Conservation (phyloP, 75 land plant genomes). For the Larix kaempferi region DNA sequence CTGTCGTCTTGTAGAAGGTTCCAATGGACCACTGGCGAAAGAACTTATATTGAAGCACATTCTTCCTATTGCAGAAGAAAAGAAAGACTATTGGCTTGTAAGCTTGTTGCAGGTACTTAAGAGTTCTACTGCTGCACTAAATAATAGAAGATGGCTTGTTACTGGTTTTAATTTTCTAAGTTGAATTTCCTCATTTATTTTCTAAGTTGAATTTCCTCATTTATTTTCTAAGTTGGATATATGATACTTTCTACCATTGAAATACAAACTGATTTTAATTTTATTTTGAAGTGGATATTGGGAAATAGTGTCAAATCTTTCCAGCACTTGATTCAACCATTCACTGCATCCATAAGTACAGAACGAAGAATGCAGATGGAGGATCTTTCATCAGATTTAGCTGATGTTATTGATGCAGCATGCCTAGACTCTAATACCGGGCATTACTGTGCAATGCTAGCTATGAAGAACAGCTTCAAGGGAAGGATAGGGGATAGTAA, state of each 20-base stretch:
- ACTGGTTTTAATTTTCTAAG: constrained; percentile 1
- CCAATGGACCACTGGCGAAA: constrained; percentile 60
- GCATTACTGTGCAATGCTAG: constrained; percentile 59
- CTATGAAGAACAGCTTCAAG: constrained; percentile 58
- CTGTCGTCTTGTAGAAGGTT: constrained; percentile 83
- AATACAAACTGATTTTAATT: constrained; percentile 1
- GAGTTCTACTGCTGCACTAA: neutral
- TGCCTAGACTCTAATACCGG: constrained; percentile 69
- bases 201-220: constrained; percentile 3
- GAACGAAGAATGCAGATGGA: constrained; percentile 6
- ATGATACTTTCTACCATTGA: constrained; percentile 5
- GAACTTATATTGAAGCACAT: constrained; percentile 58
- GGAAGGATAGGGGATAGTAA: constrained; percentile 46
- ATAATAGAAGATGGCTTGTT: neutral
- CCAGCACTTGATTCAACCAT: constrained; percentile 35
- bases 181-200: constrained; percentile 11
- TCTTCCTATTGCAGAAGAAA: constrained; percentile 61
- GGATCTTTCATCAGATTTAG: neutral
- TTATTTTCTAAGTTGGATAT: neutral
- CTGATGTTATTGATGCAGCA: constrained; percentile 7
- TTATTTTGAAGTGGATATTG: constrained; percentile 69
- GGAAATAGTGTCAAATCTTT: constrained; percentile 64
- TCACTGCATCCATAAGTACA: neutral
- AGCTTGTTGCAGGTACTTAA: constrained; percentile 78
- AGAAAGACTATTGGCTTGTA: constrained; percentile 82